Evolutionary conservation across 768 basidiomycete genomes (phyloP).

Genomic region (Mrakia blollopis): DNA sequence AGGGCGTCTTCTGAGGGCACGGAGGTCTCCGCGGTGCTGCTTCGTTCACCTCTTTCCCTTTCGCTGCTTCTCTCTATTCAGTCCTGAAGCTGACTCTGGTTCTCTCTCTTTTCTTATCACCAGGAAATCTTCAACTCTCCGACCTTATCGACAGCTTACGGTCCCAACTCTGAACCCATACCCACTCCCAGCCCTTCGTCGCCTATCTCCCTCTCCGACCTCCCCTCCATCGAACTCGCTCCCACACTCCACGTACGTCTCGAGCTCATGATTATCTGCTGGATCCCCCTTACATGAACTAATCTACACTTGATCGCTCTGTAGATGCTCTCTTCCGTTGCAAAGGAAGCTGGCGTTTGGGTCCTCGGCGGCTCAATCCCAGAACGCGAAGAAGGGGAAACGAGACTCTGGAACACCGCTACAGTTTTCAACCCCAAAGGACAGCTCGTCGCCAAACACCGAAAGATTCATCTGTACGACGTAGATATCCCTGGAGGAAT

Average conservation of each 20-base stretch:
- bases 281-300: too few relatives aligned
- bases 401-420: slow-evolving; percentile 31
- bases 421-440: slow-evolving; percentile 35
- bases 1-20: neutral
- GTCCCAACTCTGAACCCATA: slow-evolving; percentile 30
- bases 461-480: slow-evolving; percentile 35
- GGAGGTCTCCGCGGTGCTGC: neutral
- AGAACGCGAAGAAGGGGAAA: slow-evolving; percentile 11
- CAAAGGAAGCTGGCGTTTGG: slow-evolving; percentile 17
- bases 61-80: neutral
- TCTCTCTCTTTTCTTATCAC: neutral
- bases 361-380: slow-evolving; percentile 35
- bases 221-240: slow-evolving; percentile 5
- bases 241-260: slow-evolving; percentile 20
- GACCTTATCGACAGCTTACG: slow-evolving; percentile 24
- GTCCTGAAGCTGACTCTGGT: neutral
- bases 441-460: slow-evolving; percentile 31
- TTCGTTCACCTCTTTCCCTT: neutral
- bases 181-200: neutral
- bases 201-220: neutral
- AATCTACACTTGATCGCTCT: neutral
- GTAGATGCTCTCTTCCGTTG: slow-evolving; percentile 32
- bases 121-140: slow-evolving; percentile 36
- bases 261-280: too few relatives aligned
- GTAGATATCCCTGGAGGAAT: slow-evolving; percentile 33